Conservation (phyloP, 2,329 filamentous ascomycete genomes). For the Phialophora chinensis region DNA sequence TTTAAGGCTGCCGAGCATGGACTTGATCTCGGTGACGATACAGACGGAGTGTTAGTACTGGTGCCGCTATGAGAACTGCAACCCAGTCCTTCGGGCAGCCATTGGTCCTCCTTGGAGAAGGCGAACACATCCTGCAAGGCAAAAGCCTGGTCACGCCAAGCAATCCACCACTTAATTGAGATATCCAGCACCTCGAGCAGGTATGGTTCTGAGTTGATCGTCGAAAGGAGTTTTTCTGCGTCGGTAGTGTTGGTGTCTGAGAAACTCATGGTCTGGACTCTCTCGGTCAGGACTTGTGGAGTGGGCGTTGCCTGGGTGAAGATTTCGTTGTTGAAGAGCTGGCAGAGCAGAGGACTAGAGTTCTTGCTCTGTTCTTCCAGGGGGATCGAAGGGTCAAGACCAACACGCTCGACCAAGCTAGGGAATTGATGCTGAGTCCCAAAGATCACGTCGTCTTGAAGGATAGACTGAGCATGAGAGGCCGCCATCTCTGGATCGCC, state of each 20-base stretch:
- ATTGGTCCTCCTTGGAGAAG: slow-evolving; percentile 1
- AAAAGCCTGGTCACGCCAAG: slow-evolving; percentile 37
- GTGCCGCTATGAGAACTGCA: neutral
- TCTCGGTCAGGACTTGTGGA: slow-evolving; percentile 23
- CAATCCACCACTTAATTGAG: slow-evolving; percentile 37
- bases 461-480: neutral
- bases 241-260: slow-evolving; percentile 23
- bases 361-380: slow-evolving; percentile 23
- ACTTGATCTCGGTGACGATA: neutral
- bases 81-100: neutral
- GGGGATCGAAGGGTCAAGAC: neutral
- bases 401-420: neutral
- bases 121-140: slow-evolving; percentile 32
- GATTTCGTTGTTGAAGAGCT: slow-evolving; percentile 37
- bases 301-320: slow-evolving; percentile 6
- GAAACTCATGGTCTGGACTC: slow-evolving; percentile 26
- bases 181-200: slow-evolving; percentile 35
- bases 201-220: slow-evolving; percentile 34
- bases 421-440: neutral
- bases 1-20: neutral
- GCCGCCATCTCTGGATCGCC: neutral
- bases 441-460: neutral
- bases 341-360: slow-evolving; percentile 33
- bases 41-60: neutral
- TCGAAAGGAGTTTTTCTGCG: slow-evolving; percentile 34